A percentile compares a stretch with the other conserved stretches of the same genome.
These are phyloP conservation scores for Millerozyma miso DNA, from an alignment of 805 yeast genomes.

Conservation along the genomic window DNA sequence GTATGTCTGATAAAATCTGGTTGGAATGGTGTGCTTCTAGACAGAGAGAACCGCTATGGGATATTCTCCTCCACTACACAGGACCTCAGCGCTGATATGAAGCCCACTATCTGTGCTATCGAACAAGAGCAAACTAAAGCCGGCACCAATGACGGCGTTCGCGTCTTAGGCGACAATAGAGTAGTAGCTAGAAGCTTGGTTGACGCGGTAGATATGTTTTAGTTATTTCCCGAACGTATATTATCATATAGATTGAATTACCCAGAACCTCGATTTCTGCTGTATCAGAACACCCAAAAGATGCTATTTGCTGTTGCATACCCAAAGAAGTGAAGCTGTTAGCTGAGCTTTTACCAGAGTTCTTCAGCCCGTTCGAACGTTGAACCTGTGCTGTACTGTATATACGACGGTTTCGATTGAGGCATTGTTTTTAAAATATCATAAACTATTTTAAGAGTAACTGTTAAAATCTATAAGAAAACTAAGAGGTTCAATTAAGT, in stretches of 20 bases:
- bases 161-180: conserved; percentile 32
- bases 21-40: conserved; percentile 57
- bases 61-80: conserved; percentile 8
- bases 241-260: no score
- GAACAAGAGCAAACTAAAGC: conserved; percentile 2
- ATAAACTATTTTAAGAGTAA: neutral
- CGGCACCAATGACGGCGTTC: conserved; percentile 12
- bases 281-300: no score
- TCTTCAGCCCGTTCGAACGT: no score
- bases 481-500: no score
- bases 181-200: conserved; percentile 16
- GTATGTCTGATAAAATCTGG: conserved; percentile 52
- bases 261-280: no score
- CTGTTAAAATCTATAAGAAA: no score
- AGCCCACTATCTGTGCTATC: conserved; percentile 5
- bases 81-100: neutral
- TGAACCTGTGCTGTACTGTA: no score
- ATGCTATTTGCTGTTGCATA: no score
- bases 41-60: conserved; percentile 29
- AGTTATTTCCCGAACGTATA: no score
- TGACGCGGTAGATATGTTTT: neutral
- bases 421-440: neutral
- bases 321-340: no score
- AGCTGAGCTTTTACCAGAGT: no score
- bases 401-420: neutral